These are phyloP conservation scores for Crithidia sp. DNA, from an alignment of 208 protist species.

Conservation along the genomic window DNA sequence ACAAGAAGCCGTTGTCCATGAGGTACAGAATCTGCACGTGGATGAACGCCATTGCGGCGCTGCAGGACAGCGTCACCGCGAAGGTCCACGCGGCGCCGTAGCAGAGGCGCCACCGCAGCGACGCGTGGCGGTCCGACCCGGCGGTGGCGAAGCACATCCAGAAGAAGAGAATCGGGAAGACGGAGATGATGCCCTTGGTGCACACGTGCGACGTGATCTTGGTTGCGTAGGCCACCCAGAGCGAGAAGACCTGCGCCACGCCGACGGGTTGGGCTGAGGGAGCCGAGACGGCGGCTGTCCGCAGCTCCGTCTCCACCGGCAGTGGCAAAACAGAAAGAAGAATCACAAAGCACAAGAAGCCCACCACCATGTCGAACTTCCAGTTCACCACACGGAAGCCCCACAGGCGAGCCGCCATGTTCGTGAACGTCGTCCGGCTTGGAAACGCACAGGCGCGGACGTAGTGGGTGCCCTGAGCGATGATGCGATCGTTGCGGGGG, in stretches of 20 bases:
- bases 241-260: conserved; percentile 32
- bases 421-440: conserved; percentile 59
- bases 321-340: conserved; percentile 71
- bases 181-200: conserved; percentile 49
- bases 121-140: conserved; percentile 46
- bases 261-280: neutral
- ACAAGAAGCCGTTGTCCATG: conserved; percentile 51
- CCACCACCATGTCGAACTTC: conserved; percentile 86
- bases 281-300: conserved; percentile 10
- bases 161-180: conserved; percentile 54
- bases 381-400: conserved; percentile 87
- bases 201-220: conserved; percentile 54
- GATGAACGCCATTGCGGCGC: conserved; percentile 53
- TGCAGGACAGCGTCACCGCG: conserved; percentile 50
- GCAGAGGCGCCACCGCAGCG: conserved; percentile 47
- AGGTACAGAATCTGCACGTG: conserved; percentile 60
- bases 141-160: conserved; percentile 61
- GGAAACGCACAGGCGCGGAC: conserved; percentile 65
- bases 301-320: conserved; percentile 28
- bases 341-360: conserved; percentile 66
- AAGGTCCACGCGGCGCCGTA: conserved; percentile 65
- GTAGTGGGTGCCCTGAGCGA: conserved; percentile 71
- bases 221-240: conserved; percentile 44
- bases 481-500: conserved; percentile 55
- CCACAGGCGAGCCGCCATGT: conserved; percentile 61